Percentiles rank a stretch among this genome's conserved stretches.
These are phyloP conservation scores for Globisporangium parvum DNA, from an alignment of 352 stramenopile species.

Conservation along the genomic window DNA sequence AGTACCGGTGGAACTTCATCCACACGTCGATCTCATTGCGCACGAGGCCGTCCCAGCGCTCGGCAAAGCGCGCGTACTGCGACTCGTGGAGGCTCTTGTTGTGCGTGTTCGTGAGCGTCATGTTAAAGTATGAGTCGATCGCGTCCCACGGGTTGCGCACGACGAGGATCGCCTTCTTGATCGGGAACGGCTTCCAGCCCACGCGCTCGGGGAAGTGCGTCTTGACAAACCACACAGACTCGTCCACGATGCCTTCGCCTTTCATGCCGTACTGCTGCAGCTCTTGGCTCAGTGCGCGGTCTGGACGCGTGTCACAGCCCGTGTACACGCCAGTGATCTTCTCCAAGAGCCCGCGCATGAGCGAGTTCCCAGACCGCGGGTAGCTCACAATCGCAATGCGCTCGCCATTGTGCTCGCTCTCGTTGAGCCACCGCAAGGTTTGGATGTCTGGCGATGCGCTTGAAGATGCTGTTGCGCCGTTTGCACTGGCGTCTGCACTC, in stretches of 20 bases:
- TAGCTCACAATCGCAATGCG: conserved; percentile 93
- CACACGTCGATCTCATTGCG: conserved; percentile 89
- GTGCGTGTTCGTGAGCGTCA: conserved; percentile 93
- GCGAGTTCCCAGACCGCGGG: conserved; percentile 95
- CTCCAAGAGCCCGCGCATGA: conserved; percentile 95
- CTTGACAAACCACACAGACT: conserved; percentile 96
- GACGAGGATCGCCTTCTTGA: conserved; percentile 81
- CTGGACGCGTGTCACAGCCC: conserved; percentile 94
- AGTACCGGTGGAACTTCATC: conserved; percentile 90
- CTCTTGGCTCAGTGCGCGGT: conserved; percentile 89
- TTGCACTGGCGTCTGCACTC: conserved; percentile 3
- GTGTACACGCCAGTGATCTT: conserved; percentile 93
- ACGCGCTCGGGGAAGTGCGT: conserved; percentile 96
- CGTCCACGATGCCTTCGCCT: conserved; percentile 91
- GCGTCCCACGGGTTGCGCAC: conserved; percentile 97
- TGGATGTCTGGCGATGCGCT: background rate
- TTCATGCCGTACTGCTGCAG: conserved; percentile 88
- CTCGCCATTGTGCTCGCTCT: conserved; percentile 56
- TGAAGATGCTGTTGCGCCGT: background rate
- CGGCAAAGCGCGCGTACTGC: conserved; percentile 82
- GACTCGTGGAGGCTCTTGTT: conserved; percentile 86
- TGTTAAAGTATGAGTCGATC: conserved; percentile 99
- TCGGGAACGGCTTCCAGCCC: conserved; percentile 82
- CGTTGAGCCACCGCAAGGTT: conserved; percentile 56
- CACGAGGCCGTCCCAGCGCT: conserved; percentile 87